phyloP scores from a whole-genome alignment of 768 basidiomycete genomes.

The Phylloporus sp. region DNA sequence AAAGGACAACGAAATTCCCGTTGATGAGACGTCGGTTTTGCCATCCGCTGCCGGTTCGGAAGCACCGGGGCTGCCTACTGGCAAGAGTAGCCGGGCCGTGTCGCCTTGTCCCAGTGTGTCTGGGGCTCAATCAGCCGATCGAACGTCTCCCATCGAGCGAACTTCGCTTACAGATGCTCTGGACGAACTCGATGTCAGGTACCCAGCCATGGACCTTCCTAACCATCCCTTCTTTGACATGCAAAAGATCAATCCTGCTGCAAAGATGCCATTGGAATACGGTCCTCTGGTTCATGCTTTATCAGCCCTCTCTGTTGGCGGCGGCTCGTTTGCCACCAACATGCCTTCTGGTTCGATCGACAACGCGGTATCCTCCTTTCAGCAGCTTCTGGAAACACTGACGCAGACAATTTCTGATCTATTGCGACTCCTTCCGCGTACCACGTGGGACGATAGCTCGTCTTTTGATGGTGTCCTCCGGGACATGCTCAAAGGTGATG shows the following conservation, averaged over 20 bases:
- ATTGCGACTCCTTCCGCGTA: constrained; percentile 78
- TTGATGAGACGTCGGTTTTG: constrained; percentile 40
- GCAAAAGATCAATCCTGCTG: constrained; percentile 66
- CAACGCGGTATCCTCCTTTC: constrained; percentile 86
- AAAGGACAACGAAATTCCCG: constrained; percentile 51
- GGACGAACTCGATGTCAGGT: constrained; percentile 58
- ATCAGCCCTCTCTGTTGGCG: constrained; percentile 81
- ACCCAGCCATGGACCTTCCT: constrained; percentile 61
- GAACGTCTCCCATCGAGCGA: constrained; percentile 39
- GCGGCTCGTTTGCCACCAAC: constrained; percentile 73
- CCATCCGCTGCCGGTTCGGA: constrained; percentile 50
- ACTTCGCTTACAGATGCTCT: constrained; percentile 62
- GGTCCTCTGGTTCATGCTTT: constrained; percentile 82
- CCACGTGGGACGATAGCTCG: constrained; percentile 87
- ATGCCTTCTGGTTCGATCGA: constrained; percentile 88
- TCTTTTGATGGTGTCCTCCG: constrained; percentile 83
- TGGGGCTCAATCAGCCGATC: constrained; percentile 59
- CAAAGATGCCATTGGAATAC: constrained; percentile 79
- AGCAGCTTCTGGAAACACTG: constrained; percentile 81
- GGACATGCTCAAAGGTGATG: constrained; percentile 87
- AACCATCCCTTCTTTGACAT: constrained; percentile 75
- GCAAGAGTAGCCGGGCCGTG: constrained; percentile 28
- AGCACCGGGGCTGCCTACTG: constrained; percentile 35
- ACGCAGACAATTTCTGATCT: constrained; percentile 89
- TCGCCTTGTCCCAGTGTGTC: constrained; percentile 55